Evolutionary conservation across 306 rosid species (phyloP), one percentile per base, ranked within the genome.

Genomic region (Medicago truncatula): DNA sequence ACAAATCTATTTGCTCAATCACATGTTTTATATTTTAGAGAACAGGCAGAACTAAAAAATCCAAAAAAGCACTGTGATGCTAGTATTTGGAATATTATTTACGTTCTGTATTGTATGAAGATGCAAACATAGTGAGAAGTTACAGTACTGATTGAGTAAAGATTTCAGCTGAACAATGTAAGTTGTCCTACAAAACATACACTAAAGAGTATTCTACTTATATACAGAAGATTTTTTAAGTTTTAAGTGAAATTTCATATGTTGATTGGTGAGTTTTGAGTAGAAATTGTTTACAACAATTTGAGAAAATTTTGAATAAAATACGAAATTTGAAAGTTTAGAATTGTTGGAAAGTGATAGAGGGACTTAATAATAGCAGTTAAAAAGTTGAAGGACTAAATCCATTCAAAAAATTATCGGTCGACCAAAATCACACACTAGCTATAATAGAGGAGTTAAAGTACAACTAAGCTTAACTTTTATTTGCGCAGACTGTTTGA

Each of bases 201-300:
- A 62, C 16, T 69, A 39, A 28, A 41, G 52, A 57, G 38, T 13
- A 54, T n/a, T 78, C 81, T 71, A 38, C 68, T 44, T 15, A 14
- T 46, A 46, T 12, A 6, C 16, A n/a, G n/a, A n/a, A 7, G 3
- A n/a, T 52, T 52, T n/a, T 52, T 53, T 47, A 4, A 13, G 13
- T 12, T 46, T 53, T 17, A 7, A 16, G 59, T 53, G 59, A 17
- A 8, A 53, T 17, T 53, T 53, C 8, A 53, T 8, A 53, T 53
- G 16, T 16, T 16, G 59, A 16, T 53, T 53, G 59, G 11, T 17
- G 59, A 28, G 31, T 28, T 28, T 28, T 34, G 38, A 34, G 59
- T 18, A 17, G 59, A 17, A 12, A 53, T 53, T 3, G 59, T 53
- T 53, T 53, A 8, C 25, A 53, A 53, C 28, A 53, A 17, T 17